Conservation (phyloP, 257 asterid genomes). For the Scutellaria barbata region DNA sequence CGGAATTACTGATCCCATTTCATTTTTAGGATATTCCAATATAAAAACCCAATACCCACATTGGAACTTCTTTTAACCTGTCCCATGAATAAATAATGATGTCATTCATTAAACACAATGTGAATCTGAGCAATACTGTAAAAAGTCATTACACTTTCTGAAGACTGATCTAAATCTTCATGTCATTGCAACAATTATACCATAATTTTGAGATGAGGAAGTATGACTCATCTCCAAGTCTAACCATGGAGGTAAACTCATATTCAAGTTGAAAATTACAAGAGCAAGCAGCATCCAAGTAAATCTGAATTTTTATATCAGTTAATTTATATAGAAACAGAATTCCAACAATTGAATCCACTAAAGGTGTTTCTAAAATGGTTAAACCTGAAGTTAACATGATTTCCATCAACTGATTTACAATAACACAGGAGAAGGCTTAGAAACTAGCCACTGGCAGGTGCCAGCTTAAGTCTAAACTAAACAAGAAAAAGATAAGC, state of each 20-base stretch:
- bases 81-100: background rate
- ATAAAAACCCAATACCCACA: background rate
- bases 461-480: background rate
- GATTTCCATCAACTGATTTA: background rate
- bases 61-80: background rate
- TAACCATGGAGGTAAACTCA: background rate
- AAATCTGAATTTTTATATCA: background rate
- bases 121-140: background rate
- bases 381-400: background rate
- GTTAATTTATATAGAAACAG: background rate
- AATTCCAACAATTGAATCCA: background rate
- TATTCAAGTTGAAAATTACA: conserved; percentile 2
- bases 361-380: background rate
- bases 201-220: background rate
- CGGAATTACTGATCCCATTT: background rate
- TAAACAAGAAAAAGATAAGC: background rate
- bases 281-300: conserved; percentile 22
- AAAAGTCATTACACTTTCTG: no score
- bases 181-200: background rate
- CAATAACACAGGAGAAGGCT: background rate
- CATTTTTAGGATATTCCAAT: background rate
- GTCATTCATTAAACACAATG: background rate
- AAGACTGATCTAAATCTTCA: background rate
- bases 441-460: background rate
- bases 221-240: background rate